These are phyloP conservation scores for Asterella californica DNA, from an alignment of 225 moss, liverwort and hornwort species.

Conservation along the genomic window DNA sequence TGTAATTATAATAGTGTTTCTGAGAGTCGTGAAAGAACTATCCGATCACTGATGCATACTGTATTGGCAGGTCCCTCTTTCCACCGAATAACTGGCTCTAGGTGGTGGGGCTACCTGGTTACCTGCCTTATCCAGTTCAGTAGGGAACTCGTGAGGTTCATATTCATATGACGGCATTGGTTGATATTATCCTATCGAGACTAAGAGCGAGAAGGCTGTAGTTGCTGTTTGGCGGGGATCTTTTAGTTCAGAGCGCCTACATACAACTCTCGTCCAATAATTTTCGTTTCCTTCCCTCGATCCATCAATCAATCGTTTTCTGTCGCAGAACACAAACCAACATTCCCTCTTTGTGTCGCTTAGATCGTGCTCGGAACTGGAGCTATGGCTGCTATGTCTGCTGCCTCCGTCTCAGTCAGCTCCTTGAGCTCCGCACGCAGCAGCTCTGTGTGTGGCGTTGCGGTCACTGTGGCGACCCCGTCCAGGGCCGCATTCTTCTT, in stretches of 20 bases:
- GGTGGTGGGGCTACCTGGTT: no score
- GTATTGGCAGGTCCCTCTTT: no score
- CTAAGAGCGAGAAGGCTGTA: not conserved
- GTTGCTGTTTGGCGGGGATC: not conserved
- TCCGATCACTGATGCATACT: no score
- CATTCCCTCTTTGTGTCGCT: not conserved
- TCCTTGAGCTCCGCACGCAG: not conserved
- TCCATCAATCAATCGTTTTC: not conserved
- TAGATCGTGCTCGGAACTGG: not conserved
- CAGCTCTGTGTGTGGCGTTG: conserved; percentile 12
- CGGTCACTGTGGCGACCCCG: not conserved
- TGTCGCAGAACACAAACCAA: no score
- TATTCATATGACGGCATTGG: no score
- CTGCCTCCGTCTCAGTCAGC: conserved; percentile 12
- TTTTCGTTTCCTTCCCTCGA: no score
- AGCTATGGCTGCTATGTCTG: conserved; percentile 16
- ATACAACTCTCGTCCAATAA: not conserved
- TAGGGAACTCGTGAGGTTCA: not conserved
- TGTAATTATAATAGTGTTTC: no score
- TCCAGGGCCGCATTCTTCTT: not conserved
- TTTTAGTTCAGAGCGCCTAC: not conserved
- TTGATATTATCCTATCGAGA: conserved; percentile 6
- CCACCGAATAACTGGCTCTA: no score
- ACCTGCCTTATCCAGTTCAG: conserved; percentile 12
- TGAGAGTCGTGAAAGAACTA: no score